Conservation (phyloP, 2,329 filamentous ascomycete genomes). For the Exserohilum turcica region DNA sequence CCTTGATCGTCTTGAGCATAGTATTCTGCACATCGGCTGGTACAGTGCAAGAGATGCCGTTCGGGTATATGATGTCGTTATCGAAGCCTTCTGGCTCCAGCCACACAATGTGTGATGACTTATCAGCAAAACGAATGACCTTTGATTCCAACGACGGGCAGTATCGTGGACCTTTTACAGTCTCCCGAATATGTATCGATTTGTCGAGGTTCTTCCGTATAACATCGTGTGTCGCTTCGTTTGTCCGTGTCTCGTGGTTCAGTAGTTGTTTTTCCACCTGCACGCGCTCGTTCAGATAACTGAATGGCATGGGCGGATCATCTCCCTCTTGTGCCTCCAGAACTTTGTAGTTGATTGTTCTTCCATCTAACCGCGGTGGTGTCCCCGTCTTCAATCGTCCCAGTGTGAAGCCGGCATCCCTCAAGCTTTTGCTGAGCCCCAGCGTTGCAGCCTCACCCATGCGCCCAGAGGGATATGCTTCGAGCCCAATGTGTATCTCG, state of each 20-base stretch:
- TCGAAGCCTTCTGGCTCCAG: constrained; percentile 95
- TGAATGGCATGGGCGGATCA: constrained; percentile 85
- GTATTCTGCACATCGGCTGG: constrained; percentile 84
- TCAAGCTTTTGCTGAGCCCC: constrained; percentile 87
- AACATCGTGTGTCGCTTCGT: constrained; percentile 78
- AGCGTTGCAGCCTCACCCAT: constrained; percentile 94
- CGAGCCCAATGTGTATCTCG: constrained; percentile 92
- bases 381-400: constrained; percentile 95
- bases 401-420: constrained; percentile 84
- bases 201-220: constrained; percentile 91
- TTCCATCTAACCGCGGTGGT: constrained; percentile 81
- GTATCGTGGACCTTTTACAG: constrained; percentile 90
- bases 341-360: constrained; percentile 76
- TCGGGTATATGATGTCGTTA: constrained; percentile 89
- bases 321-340: constrained; percentile 81
- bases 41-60: constrained; percentile 96
- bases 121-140: constrained; percentile 83
- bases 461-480: constrained; percentile 82
- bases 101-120: constrained; percentile 87
- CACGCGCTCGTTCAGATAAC: constrained; percentile 81
- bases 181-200: constrained; percentile 94
- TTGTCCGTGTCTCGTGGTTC: constrained; percentile 90
- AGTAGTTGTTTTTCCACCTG: constrained; percentile 78
- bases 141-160: constrained; percentile 96
- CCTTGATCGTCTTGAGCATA: constrained; percentile 83